These are phyloP conservation scores for Actinomortierella ambigua DNA, from an alignment of 371 early-diverging fungal species.

Conservation along the genomic window DNA sequence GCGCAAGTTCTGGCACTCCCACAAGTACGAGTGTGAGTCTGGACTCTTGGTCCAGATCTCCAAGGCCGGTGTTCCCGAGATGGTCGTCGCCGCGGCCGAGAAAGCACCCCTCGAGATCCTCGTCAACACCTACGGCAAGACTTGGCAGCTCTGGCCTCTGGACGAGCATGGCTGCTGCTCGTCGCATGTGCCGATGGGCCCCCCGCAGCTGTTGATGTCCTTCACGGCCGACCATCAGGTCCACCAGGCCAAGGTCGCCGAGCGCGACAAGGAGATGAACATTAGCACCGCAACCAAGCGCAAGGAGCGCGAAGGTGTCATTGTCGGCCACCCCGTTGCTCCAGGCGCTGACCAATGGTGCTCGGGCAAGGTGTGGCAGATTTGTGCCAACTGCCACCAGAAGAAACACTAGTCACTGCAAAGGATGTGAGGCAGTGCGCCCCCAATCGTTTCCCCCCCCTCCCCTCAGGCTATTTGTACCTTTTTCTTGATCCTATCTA, in stretches of 20 bases:
- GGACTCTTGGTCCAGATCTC: constrained; percentile 45
- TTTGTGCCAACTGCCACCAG: constrained; percentile 10
- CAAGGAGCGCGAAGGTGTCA: constrained; percentile 12
- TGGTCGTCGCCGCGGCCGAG: constrained; percentile 35
- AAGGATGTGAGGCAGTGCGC: no score
- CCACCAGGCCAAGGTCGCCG: constrained; percentile 5
- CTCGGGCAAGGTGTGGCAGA: constrained; percentile 23
- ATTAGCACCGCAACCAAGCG: constrained; percentile 27
- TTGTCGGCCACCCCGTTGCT: constrained; percentile 10
- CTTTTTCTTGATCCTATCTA: no score
- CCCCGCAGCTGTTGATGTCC: constrained; percentile 31
- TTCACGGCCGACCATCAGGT: constrained; percentile 35
- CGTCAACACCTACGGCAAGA: constrained; percentile 50
- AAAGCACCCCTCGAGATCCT: constrained; percentile 27
- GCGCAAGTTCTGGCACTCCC: constrained; percentile 57
- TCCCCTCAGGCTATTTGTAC: no score
- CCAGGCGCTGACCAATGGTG: constrained; percentile 33
- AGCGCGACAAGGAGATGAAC: constrained; percentile 20
- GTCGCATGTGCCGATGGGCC: constrained; percentile 16
- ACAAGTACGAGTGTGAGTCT: constrained; percentile 51
- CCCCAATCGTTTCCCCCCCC: no score
- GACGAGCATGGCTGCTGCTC: constrained; percentile 32
- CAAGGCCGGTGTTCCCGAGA: constrained; percentile 39
- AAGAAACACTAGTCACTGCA: no score
- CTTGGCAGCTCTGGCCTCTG: constrained; percentile 48